Percentiles rank a stretch among this genome's conserved stretches.
Conservation (phyloP, 2,329 filamentous ascomycete species). For the Clonostachys solani region DNA sequence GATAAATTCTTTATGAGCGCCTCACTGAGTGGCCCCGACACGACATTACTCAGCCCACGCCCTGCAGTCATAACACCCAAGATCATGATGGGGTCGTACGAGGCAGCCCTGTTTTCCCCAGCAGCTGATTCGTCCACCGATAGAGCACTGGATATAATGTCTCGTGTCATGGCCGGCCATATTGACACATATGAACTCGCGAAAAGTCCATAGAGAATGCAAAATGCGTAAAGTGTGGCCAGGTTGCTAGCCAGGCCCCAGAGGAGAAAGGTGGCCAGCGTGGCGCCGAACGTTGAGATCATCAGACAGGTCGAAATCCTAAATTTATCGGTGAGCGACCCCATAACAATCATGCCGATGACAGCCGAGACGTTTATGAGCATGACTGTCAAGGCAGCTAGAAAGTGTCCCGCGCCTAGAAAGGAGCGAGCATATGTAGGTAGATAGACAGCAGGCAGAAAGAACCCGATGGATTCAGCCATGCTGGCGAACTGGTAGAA, state of each 20-base stretch:
- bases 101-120: background rate
- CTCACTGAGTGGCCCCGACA: conserved; percentile 52
- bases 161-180: background rate
- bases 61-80: conserved; percentile 54
- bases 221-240: background rate
- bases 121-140: background rate
- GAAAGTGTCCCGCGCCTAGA: background rate
- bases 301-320: background rate
- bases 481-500: background rate
- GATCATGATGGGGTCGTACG: conserved; percentile 44
- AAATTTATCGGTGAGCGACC: background rate
- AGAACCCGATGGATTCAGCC: background rate
- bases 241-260: background rate
- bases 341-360: background rate
- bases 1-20: conserved; percentile 33
- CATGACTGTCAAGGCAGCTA: background rate
- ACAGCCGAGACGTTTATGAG: background rate
- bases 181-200: background rate
- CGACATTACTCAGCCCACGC: conserved; percentile 57
- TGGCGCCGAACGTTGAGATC: background rate
- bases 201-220: background rate
- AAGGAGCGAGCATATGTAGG: background rate
- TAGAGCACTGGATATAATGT: background rate
- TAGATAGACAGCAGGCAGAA: background rate
- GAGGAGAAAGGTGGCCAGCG: background rate